Evolutionary conservation across 805 yeast genomes (phyloP), one percentile per base, ranked within the genome.

Genomic region (Saturnispora galanensis): DNA sequence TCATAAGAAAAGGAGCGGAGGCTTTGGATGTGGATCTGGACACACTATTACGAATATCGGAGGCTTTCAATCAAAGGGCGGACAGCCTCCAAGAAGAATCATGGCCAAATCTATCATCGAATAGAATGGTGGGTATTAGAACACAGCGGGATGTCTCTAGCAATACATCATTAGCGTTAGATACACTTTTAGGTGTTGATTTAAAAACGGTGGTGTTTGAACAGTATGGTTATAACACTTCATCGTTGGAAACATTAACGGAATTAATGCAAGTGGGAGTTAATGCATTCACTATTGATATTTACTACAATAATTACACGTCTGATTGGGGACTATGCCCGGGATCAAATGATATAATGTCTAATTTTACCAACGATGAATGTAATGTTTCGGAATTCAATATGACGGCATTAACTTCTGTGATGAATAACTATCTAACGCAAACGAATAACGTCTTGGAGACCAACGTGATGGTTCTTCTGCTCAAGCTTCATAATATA

Each of bases 281-380:
- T 1, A 71, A 69, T 42, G 58, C 68, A 0, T 56, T 77, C n/a
- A 59, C 65, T 44, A 42, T 79, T 4, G 84, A 82, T 53, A 44
- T 80, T 26, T 79, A 78, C 56, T 73, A 76, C 68, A 75, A 74
- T 52, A 74, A 72, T 41, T 52, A 61, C 35, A 60, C 67, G 3
- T 41, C 47, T 9, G 63, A 60, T 45, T 79, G 83, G 76, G 81
- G 77, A 50, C 56, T 79, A 3, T 79, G 84, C 51, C 81, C 84
- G 2, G 28, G 26, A 21, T 21, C 35, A 5, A 21, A 35, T 11
- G 31, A 31, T 15, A 9, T 50, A 12, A 10, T 15, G 4, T 13
- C 6, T 10, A 37, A 44, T 10, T 17, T 34, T 3, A 10, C 28
- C 1, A 67, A 69, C n/a, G 34, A 12, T 6, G n/a, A 33, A 15